A percentile compares a stretch with the other conserved stretches of the same genome.
These are phyloP conservation scores for Trichoderma aggressivum DNA, from an alignment of 2,329 filamentous ascomycete species.

Conservation along the genomic window DNA sequence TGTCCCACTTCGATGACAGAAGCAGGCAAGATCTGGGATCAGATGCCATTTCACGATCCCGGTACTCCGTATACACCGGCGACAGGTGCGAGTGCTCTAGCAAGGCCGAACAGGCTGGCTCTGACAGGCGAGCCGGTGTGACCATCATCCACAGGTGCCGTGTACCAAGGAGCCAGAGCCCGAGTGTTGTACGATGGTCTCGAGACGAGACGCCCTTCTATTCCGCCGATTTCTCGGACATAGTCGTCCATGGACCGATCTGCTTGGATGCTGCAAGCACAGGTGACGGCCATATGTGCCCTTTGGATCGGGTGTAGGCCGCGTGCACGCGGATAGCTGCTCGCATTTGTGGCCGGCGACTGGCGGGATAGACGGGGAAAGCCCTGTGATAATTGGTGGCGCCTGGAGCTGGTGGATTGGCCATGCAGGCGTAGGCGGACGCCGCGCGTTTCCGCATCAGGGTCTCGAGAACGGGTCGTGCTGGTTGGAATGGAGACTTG, in stretches of 20 bases:
- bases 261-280: neutral
- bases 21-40: slow-evolving; percentile 10
- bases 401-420: slow-evolving; percentile 9
- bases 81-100: neutral
- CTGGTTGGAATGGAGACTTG: slow-evolving; percentile 6
- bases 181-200: neutral
- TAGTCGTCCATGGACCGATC: neutral
- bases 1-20: neutral
- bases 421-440: neutral
- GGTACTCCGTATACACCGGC: neutral
- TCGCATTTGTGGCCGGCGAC: slow-evolving; percentile 10
- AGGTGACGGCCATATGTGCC: neutral
- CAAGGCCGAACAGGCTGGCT: neutral
- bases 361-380: slow-evolving; percentile 10
- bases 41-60: slow-evolving; percentile 2
- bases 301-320: slow-evolving; percentile 1
- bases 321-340: slow-evolving; percentile 10
- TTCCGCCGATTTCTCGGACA: neutral
- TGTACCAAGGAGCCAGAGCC: neutral
- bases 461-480: slow-evolving; percentile 1
- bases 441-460: slow-evolving; percentile 10
- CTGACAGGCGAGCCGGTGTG: slow-evolving; percentile 17
- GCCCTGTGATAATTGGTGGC: slow-evolving; percentile 9
- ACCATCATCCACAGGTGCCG: neutral
- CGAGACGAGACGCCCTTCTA: slow-evolving; percentile 3